phyloP scores from a whole-genome alignment of 768 basidiomycete genomes.

The Pleurotus eryngii region DNA sequence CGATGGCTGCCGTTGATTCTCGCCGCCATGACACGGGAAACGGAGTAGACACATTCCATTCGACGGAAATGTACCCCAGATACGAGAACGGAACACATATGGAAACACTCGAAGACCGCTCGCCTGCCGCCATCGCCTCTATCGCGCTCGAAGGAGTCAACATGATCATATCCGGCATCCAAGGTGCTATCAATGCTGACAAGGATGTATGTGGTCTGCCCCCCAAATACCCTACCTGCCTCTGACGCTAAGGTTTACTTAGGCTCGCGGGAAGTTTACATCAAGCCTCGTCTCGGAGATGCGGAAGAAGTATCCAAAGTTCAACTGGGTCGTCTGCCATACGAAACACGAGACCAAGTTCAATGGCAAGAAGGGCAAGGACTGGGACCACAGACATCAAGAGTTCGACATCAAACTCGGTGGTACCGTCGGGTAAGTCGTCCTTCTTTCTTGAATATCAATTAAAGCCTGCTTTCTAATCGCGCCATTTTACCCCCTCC shows the following conservation, averaged over 20 bases:
- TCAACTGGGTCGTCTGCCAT: slow-evolving; percentile 19
- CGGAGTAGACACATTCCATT: background rate
- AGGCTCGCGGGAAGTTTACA: slow-evolving; percentile 1
- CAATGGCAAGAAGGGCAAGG: slow-evolving; percentile 12
- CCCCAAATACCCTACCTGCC: background rate
- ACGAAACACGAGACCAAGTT: slow-evolving; percentile 13
- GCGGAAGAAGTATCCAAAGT: slow-evolving; percentile 13
- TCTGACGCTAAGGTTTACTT: background rate
- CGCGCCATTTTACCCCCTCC: background rate
- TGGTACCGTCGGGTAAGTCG: slow-evolving; percentile 16
- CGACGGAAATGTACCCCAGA: background rate
- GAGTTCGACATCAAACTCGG: slow-evolving; percentile 12
- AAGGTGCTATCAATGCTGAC: background rate
- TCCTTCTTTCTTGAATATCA: too few relatives aligned
- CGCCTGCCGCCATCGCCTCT: background rate
- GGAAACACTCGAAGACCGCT: background rate
- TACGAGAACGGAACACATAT: background rate
- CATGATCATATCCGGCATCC: background rate
- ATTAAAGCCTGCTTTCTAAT: too few relatives aligned
- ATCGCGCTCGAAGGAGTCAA: background rate
- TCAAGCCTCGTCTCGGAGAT: background rate
- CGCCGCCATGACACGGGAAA: background rate
- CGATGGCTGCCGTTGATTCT: background rate
- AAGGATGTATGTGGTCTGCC: background rate
- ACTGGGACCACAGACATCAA: slow-evolving; percentile 17